Evolutionary conservation across 1,284 basidiomycete genomes (phyloP).

Genomic region (Puccinia horiana): DNA sequence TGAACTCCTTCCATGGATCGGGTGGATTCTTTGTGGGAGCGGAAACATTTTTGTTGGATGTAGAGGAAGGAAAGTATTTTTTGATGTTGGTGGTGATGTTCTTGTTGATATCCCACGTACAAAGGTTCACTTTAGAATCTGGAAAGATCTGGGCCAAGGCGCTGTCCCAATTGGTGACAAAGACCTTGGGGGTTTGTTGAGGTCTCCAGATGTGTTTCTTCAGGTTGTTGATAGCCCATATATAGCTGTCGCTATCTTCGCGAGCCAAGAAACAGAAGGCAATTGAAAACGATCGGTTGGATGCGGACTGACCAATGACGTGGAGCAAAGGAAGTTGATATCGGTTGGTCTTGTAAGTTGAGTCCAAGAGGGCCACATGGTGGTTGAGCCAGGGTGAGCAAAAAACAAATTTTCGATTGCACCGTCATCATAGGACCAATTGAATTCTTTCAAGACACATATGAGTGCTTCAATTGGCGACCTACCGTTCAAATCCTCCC

Average conservation of each 20-base stretch:
- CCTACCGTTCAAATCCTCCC: background rate
- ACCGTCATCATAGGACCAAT: background rate
- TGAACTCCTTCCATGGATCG: background rate
- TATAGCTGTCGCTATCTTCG: background rate
- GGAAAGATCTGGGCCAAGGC: background rate
- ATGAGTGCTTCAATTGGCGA: background rate
- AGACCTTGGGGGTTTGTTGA: conserved; percentile 2
- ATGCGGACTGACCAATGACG: conserved; percentile 1
- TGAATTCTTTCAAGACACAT: background rate
- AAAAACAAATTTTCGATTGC: conserved; percentile 6
- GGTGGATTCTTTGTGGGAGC: no score
- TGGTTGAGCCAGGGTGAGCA: background rate
- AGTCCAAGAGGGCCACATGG: conserved; percentile 5
- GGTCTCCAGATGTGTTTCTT: background rate
- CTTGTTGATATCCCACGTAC: background rate
- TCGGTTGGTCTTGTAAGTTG: background rate
- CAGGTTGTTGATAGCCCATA: background rate
- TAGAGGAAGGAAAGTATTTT: background rate
- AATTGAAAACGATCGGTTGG: background rate
- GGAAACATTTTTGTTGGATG: background rate
- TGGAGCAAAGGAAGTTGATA: background rate
- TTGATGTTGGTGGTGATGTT: background rate
- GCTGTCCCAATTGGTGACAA: background rate
- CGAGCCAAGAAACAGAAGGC: background rate
- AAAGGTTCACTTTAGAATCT: background rate